phyloP scores from a whole-genome alignment of 2,329 filamentous ascomycete genomes.

The Alternaria arborescens region DNA sequence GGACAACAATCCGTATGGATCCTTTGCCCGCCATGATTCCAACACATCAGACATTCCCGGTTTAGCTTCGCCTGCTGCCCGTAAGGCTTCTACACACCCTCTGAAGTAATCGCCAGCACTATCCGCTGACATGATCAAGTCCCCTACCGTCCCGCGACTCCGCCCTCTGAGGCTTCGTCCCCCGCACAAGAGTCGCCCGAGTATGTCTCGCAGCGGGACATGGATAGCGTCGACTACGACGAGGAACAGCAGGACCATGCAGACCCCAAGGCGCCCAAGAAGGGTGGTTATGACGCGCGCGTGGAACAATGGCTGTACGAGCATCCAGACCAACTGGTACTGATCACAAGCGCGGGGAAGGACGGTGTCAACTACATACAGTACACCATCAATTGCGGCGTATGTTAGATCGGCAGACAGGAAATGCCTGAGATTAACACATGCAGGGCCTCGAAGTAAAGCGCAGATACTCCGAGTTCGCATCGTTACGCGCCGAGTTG shows the following conservation, averaged over 20 bases:
- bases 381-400: slow-evolving; percentile 94
- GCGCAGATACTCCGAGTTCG: slow-evolving; percentile 95
- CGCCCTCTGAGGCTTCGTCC: slow-evolving; percentile 75
- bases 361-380: slow-evolving; percentile 94
- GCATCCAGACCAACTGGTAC: slow-evolving; percentile 85
- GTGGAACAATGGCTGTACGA: slow-evolving; percentile 98
- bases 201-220: slow-evolving; percentile 62
- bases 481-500: slow-evolving; percentile 85
- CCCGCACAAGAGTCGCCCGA: slow-evolving; percentile 72
- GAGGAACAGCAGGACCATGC: slow-evolving; percentile 58
- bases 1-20: slow-evolving; percentile 97
- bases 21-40: slow-evolving; percentile 87
- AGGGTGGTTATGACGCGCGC: slow-evolving; percentile 90
- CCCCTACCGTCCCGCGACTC: slow-evolving; percentile 64
- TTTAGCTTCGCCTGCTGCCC: slow-evolving; percentile 50
- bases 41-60: slow-evolving; percentile 69
- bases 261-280: slow-evolving; percentile 65
- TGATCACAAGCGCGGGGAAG: slow-evolving; percentile 95
- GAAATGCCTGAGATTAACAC: slow-evolving; percentile 22
- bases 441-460: slow-evolving; percentile 90
- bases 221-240: slow-evolving; percentile 68
- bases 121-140: slow-evolving; percentile 33
- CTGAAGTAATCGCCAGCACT: background rate
- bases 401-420: slow-evolving; percentile 56
- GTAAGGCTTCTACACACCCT: slow-evolving; percentile 38